A percentile compares a stretch with the other conserved stretches of the same genome.
These are phyloP conservation scores for Microbotryomycetes sp. DNA, from an alignment of 1,284 basidiomycete species.

Conservation along the genomic window DNA sequence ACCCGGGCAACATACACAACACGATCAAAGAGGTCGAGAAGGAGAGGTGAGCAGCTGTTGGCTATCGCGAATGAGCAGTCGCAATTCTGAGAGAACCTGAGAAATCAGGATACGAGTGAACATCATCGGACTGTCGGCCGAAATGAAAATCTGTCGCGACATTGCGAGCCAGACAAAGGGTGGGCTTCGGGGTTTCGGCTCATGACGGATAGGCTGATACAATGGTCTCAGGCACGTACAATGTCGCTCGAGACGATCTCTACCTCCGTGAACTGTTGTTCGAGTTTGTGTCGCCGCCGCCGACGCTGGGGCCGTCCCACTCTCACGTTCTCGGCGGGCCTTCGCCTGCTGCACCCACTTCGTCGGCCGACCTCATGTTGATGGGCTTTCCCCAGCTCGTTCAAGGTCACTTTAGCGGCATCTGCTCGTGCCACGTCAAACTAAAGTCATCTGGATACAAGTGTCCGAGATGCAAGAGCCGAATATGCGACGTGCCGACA, in stretches of 20 bases:
- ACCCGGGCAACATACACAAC: conserved; percentile 93
- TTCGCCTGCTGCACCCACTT: conserved; percentile 3
- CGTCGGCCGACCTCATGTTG: conserved; percentile 72
- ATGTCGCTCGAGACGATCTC: conserved; percentile 92
- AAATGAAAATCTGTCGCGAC: conserved; percentile 94
- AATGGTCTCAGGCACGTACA: conserved; percentile 62
- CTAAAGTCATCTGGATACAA: conserved; percentile 85
- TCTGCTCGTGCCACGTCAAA: conserved; percentile 90
- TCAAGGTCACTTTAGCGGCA: conserved; percentile 68
- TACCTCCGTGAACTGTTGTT: conserved; percentile 93
- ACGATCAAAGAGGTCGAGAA: conserved; percentile 73
- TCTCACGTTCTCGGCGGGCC: conserved; percentile 19
- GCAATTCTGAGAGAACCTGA: not conserved
- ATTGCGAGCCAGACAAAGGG: conserved; percentile 82
- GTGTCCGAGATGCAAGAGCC: conserved; percentile 84
- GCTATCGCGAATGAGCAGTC: not conserved
- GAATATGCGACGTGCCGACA: conserved; percentile 95
- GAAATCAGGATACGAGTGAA: conserved; percentile 72
- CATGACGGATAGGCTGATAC: not conserved
- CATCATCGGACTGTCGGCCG: conserved; percentile 85
- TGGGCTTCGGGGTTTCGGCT: conserved; percentile 36
- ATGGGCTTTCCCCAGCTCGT: conserved; percentile 96
- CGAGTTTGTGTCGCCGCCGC: conserved; percentile 90
- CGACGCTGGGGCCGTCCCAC: conserved; percentile 43
- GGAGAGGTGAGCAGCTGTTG: conserved; percentile 38